Conservation (phyloP, 805 yeast genomes). For the Lipomyces yamadae region DNA sequence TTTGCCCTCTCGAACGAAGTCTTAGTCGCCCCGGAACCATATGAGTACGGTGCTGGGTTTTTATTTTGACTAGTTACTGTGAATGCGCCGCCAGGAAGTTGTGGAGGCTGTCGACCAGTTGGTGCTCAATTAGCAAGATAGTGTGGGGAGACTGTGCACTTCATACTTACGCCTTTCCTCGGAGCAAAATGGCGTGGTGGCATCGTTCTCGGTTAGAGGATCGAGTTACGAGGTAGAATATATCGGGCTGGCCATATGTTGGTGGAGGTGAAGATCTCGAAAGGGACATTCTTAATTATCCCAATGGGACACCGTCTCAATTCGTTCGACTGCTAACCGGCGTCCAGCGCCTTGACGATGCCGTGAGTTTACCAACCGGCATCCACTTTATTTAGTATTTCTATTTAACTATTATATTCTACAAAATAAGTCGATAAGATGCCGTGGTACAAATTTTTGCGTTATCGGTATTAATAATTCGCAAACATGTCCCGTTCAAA, state of each 20-base stretch:
- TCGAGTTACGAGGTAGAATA: neutral
- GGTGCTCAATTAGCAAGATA: neutral
- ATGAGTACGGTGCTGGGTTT: neutral
- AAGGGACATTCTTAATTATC: too few relatives aligned
- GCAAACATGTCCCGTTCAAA: neutral
- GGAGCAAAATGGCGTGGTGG: slow-evolving; percentile 30
- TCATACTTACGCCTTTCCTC: slow-evolving; percentile 16
- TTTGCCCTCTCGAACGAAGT: slow-evolving; percentile 30
- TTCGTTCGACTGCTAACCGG: too few relatives aligned
- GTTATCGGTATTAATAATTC: neutral
- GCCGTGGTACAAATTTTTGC: neutral
- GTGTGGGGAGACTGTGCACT: neutral
- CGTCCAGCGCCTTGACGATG: too few relatives aligned
- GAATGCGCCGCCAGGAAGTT: neutral
- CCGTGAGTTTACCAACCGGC: too few relatives aligned
- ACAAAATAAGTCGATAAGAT: neutral
- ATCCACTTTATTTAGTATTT: neutral
- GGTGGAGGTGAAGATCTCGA: neutral
- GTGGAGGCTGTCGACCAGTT: slow-evolving; percentile 1
- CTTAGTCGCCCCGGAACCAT: neutral
- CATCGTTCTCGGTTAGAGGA: slow-evolving; percentile 4
- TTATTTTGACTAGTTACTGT: neutral
- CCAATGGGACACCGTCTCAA: too few relatives aligned
- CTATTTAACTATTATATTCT: neutral
- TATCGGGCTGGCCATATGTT: neutral